Evolutionary conservation across 192 early-diverging fungal genomes (phyloP).

Genomic region (Haplosporangium gracile): DNA sequence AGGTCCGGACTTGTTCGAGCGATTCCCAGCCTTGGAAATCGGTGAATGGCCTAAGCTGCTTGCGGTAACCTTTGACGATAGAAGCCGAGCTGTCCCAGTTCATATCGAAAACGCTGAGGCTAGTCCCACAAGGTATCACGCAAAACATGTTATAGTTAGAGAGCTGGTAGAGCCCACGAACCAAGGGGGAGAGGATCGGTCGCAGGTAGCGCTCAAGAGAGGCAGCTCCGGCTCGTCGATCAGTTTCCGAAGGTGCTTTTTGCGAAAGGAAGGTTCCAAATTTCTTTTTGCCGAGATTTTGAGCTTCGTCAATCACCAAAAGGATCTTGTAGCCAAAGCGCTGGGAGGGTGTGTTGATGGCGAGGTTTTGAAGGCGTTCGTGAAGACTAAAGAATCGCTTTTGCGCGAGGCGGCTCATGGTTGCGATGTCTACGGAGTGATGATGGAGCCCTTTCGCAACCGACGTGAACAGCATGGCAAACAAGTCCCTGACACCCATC

Average conservation of each 20-base stretch:
- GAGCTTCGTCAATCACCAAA: conserved; percentile 45
- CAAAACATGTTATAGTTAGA: no score
- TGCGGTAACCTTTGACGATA: background rate
- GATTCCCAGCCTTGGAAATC: conserved; percentile 24
- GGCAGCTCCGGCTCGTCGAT: conserved; percentile 6
- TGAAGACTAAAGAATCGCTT: conserved; percentile 24
- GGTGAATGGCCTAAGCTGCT: conserved; percentile 12
- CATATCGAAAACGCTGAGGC: conserved; percentile 18
- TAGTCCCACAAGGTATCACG: conserved; percentile 24
- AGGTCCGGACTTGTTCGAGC: background rate
- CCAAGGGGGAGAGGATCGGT: conserved; percentile 37
- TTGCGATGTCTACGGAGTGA: conserved; percentile 6
- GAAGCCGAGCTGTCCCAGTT: conserved; percentile 11
- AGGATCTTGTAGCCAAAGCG: conserved; percentile 26
- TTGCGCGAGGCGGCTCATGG: background rate
- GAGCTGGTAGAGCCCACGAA: conserved; percentile 25
- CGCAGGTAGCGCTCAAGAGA: background rate
- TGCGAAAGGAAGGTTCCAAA: conserved; percentile 22
- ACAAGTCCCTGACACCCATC: conserved; percentile 30
- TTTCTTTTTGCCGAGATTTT: conserved; percentile 25
- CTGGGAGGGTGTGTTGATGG: conserved; percentile 15
- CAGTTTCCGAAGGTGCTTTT: conserved; percentile 1
- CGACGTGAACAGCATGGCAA: conserved; percentile 21
- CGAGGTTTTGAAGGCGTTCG: conserved; percentile 22
- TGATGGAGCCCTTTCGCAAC: background rate